Base-by-base conservation (phyloP, 306 rosid genomes). In the Alnus glutinosa region DNA sequence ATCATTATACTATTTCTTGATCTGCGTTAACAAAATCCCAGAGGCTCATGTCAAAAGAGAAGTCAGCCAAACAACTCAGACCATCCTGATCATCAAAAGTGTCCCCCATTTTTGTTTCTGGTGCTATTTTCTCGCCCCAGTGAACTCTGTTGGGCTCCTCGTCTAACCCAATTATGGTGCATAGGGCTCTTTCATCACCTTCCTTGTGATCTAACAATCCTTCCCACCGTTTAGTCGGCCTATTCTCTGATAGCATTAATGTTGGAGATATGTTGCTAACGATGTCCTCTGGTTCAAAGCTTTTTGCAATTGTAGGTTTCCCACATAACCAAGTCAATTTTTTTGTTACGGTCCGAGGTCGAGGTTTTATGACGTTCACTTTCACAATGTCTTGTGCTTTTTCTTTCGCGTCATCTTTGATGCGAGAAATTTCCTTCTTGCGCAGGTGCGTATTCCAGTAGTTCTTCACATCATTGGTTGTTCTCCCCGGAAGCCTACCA, bases 401-500 rank as follows among this genome's bases (percentile, higher is more conserved):
- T 32, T 79, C 61, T 12, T 51, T 16, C 19, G 10, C 28, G n/a
- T 23, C 28, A 23, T 74, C 14, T 4, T 18, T 16, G 15, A 47
- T 52, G 30, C n/a, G n/a, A 72, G 47, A 72, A 51, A 18, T 15
- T 10, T 10, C 16, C 62, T 70, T 81, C 58, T 50, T 75, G 7
- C 73, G 71, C 19, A 69, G 15, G 23, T 78, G 63, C 2, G 71
- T 77, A 61, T 78, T 70, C 85, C 85, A 85, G 13, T 68, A 78
- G 55, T 85, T 85, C 73, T 85, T 85, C 48, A 78, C 85, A 75
- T 70, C 71, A n/a, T 81, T 81, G 5, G 76, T 72, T 15, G 83
- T 85, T 36, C 88, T 78, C 68, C 83, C 85, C 4, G 83, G 80
- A 18, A 85, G 76, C 23, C 88, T 80, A 30, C 85, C 85, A 2